phyloP scores from a whole-genome alignment of 371 early-diverging fungal genomes.

The Mortierella sp. region DNA sequence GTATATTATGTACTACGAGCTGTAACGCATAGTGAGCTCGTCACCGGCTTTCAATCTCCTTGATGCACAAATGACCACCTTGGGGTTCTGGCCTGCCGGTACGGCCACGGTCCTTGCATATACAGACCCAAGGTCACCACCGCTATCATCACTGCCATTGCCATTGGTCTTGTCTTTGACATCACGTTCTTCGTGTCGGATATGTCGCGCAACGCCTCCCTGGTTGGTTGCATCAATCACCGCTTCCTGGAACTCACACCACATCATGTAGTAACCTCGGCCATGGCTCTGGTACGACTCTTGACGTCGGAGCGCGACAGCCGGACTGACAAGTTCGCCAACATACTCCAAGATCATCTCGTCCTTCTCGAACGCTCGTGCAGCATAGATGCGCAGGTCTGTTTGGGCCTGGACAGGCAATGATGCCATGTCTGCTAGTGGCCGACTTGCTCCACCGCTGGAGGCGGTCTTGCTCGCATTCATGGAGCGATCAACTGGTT shows the following conservation, averaged over 20 bases:
- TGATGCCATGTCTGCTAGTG: background rate
- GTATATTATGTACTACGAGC: slow-evolving; percentile 6
- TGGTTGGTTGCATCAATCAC: slow-evolving; percentile 20
- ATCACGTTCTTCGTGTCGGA: background rate
- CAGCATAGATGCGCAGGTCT: slow-evolving; percentile 13
- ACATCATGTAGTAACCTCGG: slow-evolving; percentile 23
- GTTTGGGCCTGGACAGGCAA: background rate
- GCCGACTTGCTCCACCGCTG: too few species aligned
- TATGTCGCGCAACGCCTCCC: slow-evolving; percentile 20
- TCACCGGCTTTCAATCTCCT: slow-evolving; percentile 2
- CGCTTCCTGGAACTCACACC: slow-evolving; percentile 20
- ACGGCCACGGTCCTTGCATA: slow-evolving; percentile 7
- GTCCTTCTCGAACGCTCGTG: slow-evolving; percentile 3
- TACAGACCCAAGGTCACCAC: background rate
- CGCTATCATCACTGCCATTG: too few species aligned
- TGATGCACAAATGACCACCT: slow-evolving; percentile 11
- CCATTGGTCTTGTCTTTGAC: too few species aligned
- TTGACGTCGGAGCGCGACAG: slow-evolving; percentile 14
- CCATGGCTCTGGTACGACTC: slow-evolving; percentile 16
- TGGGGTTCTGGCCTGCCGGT: background rate
- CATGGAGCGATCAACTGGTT: too few species aligned
- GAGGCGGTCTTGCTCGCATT: too few species aligned
- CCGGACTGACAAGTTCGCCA: slow-evolving; percentile 19
- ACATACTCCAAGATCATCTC: slow-evolving; percentile 24
- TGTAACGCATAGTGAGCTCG: slow-evolving; percentile 11